Evolutionary conservation across 2,329 filamentous ascomycete genomes (phyloP).

Genomic region (Ophiostoma quercus): DNA sequence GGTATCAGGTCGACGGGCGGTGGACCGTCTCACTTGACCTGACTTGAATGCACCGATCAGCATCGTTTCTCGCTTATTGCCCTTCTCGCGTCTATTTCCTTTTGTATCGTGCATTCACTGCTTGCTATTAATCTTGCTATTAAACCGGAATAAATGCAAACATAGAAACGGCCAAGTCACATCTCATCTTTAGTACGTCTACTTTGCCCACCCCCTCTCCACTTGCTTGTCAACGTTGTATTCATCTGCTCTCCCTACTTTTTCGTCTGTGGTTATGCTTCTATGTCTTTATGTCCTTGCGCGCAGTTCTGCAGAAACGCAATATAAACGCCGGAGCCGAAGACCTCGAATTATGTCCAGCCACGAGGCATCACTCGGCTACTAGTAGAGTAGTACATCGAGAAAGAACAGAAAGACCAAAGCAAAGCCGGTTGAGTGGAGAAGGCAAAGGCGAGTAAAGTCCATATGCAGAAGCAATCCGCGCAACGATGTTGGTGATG

Average conservation of each 20-base stretch:
- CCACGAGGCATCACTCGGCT: background rate
- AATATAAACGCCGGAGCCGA: constrained; percentile 4
- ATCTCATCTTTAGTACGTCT: background rate
- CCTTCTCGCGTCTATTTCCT: constrained; percentile 10
- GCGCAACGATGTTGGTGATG: constrained; percentile 3
- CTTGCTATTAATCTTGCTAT: background rate
- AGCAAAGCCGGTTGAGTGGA: background rate
- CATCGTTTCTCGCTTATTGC: constrained; percentile 9
- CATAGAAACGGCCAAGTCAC: background rate
- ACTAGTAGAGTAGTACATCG: too few species aligned
- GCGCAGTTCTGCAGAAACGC: background rate
- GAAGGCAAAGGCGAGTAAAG: background rate
- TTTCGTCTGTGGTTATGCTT: background rate
- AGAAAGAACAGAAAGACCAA: background rate
- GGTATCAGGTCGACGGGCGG: background rate
- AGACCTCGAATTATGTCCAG: background rate
- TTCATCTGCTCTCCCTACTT: background rate
- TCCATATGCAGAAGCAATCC: constrained; percentile 8
- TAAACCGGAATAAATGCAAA: background rate
- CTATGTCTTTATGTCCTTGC: background rate
- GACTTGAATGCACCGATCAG: background rate
- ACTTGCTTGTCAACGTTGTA: background rate
- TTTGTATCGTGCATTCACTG: background rate
- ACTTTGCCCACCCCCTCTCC: background rate
- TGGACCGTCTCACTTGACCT: background rate